Evolutionary conservation across 2,329 filamentous ascomycete species (phyloP).

Genomic region (Colletotrichum neosansevieriae): DNA sequence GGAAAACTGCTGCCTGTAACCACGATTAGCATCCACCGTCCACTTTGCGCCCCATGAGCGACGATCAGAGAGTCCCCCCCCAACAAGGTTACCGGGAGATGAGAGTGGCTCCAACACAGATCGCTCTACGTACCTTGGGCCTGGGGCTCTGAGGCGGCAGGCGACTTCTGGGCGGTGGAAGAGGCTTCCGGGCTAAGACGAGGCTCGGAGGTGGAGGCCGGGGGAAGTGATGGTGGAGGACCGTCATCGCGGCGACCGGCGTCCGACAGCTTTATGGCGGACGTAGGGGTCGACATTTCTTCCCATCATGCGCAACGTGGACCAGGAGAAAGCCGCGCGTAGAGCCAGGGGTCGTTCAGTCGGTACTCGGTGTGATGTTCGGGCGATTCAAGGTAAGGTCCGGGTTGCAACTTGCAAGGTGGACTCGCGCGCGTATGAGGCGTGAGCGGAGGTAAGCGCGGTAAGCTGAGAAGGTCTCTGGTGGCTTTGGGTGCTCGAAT

Average conservation of each 20-base stretch:
- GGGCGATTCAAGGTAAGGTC: not conserved
- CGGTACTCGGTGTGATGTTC: not conserved
- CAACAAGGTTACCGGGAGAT: not conserved
- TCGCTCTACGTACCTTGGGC: conserved; percentile 46
- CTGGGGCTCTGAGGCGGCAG: conserved; percentile 47
- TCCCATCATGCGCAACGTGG: conserved; percentile 34
- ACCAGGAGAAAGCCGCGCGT: conserved; percentile 6
- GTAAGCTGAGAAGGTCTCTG: conserved; percentile 15
- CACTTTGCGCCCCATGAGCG: conserved; percentile 16
- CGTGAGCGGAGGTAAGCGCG: conserved; percentile 17
- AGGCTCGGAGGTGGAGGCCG: conserved; percentile 44
- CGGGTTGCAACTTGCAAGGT: not conserved
- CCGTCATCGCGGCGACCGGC: conserved; percentile 31
- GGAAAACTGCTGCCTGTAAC: conserved; percentile 36
- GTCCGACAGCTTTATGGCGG: conserved; percentile 38
- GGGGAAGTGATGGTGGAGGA: conserved; percentile 8
- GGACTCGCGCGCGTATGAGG: not conserved
- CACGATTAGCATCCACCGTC: conserved; percentile 26
- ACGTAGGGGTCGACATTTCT: conserved; percentile 39
- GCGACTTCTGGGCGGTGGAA: conserved; percentile 40
- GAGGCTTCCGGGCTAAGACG: conserved; percentile 40
- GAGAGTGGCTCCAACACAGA: not conserved
- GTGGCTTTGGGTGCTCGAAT: conserved; percentile 1
- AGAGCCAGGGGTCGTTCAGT: not conserved
- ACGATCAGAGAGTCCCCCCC: not conserved